Percentiles rank a stretch among this genome's conserved stretches.
Evolutionary conservation across 306 rosid species (phyloP).

Genomic region (Delonix regia): DNA sequence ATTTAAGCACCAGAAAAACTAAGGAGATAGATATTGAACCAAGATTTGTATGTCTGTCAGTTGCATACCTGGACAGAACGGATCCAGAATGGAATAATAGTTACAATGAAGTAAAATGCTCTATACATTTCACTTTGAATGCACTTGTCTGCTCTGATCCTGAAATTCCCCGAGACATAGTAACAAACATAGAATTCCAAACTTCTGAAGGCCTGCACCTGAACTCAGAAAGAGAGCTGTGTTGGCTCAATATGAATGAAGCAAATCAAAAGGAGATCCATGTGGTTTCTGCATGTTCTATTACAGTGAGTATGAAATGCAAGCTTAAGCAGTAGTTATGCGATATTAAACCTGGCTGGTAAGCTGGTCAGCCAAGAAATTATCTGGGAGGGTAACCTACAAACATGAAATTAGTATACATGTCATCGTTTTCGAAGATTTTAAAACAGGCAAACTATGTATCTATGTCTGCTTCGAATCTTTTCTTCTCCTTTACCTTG

Average conservation of each 20-base stretch:
- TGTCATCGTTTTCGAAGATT: not conserved
- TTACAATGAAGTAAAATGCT: constrained; percentile 65
- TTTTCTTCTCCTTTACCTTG: constrained; percentile 54
- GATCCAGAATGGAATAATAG: constrained; percentile 73
- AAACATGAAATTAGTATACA: constrained; percentile 22
- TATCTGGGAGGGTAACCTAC: constrained; percentile 64
- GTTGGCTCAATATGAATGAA: not conserved
- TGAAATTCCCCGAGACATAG: constrained; percentile 71
- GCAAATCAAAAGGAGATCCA: not conserved
- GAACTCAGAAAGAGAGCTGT: constrained; percentile 27
- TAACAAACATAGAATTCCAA: constrained; percentile 79
- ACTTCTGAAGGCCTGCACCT: constrained; percentile 86
- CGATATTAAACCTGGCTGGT: constrained; percentile 69
- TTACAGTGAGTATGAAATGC: constrained; percentile 6
- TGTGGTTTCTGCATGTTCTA: constrained; percentile 6
- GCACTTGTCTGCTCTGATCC: constrained; percentile 69
- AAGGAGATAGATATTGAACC: not conserved
- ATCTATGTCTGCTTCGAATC: not conserved
- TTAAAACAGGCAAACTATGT: not conserved
- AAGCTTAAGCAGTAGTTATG: not conserved
- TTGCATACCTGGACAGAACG: constrained; percentile 71
- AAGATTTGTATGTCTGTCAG: not conserved
- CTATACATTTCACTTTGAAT: constrained; percentile 43
- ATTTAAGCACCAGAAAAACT: not conserved
- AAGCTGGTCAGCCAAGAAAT: constrained; percentile 84